Percentiles rank a stretch among this genome's conserved stretches.
Evolutionary conservation across 345 rosid genomes (phyloP).

Genomic region (Noccaea caerulescens): DNA sequence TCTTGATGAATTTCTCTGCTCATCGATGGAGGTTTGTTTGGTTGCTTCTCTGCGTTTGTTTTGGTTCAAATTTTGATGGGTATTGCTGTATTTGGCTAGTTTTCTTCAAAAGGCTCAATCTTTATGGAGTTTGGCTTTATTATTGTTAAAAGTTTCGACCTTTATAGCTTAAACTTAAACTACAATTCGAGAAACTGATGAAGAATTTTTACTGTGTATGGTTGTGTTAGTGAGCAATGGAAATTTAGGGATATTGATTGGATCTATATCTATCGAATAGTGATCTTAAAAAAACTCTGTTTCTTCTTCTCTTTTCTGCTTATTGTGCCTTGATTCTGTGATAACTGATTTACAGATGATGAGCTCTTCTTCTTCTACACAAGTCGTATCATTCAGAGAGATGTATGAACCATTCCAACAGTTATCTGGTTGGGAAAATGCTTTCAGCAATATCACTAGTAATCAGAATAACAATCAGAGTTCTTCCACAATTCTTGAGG

Average conservation of each 20-base stretch:
- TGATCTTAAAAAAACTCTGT: slow-evolving; percentile 7
- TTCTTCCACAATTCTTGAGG: slow-evolving; percentile 56
- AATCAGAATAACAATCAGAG: slow-evolving; percentile 49
- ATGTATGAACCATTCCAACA: slow-evolving; percentile 77
- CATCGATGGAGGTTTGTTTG: slow-evolving; percentile 36
- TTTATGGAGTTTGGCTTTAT: slow-evolving; percentile 5
- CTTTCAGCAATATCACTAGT: slow-evolving; percentile 40
- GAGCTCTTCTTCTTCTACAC: slow-evolving; percentile 70
- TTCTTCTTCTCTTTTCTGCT: neutral
- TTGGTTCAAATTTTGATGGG: slow-evolving; percentile 11
- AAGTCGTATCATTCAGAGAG: slow-evolving; percentile 57
- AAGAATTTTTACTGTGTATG: slow-evolving; percentile 20
- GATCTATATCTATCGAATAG: slow-evolving; percentile 21
- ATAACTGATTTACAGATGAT: slow-evolving; percentile 46
- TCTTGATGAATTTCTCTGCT: slow-evolving; percentile 30
- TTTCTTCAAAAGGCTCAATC: neutral
- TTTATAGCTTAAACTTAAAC: slow-evolving; percentile 13
- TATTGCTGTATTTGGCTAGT: slow-evolving; percentile 20
- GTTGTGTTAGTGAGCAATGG: neutral
- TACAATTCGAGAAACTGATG: neutral
- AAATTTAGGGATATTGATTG: neutral
- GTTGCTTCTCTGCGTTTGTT: neutral
- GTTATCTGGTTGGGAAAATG: slow-evolving; percentile 68
- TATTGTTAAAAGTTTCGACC: slow-evolving; percentile 20
- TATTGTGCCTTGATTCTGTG: neutral